A percentile compares a stretch with the other conserved stretches of the same genome.
phyloP scores from a whole-genome alignment of 2,329 filamentous ascomycete genomes.

The Elsinoe fawcettii region DNA sequence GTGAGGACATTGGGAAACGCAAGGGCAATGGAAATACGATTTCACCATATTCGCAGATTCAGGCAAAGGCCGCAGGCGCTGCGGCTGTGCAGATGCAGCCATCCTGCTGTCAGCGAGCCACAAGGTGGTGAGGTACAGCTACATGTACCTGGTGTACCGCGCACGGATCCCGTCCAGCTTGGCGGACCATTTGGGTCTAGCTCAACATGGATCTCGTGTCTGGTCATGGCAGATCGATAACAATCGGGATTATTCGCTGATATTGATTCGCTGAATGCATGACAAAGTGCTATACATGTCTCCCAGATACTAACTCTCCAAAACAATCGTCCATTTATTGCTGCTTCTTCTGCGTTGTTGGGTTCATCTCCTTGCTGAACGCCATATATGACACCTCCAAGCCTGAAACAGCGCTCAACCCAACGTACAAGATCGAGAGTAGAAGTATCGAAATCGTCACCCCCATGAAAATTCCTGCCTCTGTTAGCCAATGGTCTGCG shows the following conservation, averaged over 20 bases:
- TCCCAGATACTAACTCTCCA: neutral
- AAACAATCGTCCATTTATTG: constrained; percentile 33
- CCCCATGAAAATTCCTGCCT: constrained; percentile 78
- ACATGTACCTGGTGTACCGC: neutral
- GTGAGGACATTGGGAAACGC: too few relatives aligned
- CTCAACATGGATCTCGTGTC: neutral
- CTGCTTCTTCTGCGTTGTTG: constrained; percentile 77
- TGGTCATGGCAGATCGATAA: too few relatives aligned
- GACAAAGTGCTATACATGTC: neutral
- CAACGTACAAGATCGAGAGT: constrained; percentile 69
- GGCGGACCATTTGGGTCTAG: neutral
- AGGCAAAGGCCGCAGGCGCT: too few relatives aligned
- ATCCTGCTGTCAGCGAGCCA: too few relatives aligned
- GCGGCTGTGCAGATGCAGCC: too few relatives aligned
- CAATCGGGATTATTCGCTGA: neutral
- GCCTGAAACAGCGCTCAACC: constrained; percentile 65
- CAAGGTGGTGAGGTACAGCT: too few relatives aligned
- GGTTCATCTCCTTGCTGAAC: constrained; percentile 93
- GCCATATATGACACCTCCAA: constrained; percentile 87
- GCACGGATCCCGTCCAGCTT: neutral
- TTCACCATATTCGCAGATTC: too few relatives aligned
- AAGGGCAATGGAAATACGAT: too few relatives aligned
- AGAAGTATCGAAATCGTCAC: constrained; percentile 64
- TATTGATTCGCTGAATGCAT: neutral
- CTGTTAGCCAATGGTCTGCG: neutral